phyloP scores from a whole-genome alignment of 2,329 filamentous ascomycete genomes.

The Talaromyces marneffei region DNA sequence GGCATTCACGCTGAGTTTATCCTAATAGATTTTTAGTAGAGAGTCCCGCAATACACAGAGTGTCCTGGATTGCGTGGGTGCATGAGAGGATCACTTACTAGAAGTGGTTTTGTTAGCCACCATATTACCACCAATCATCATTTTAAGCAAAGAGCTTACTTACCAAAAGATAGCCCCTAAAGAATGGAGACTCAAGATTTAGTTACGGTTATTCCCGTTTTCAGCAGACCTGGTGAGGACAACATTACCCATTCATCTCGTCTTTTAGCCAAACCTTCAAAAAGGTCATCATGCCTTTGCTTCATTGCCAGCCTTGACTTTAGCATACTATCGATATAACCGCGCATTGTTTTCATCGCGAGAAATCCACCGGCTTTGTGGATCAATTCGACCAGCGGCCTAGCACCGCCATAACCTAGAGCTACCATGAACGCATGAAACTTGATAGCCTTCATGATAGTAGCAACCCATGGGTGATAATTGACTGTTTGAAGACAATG shows the following conservation, averaged over 20 bases:
- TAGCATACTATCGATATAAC: not conserved
- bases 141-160: not conserved
- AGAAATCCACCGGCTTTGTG: conserved; percentile 14
- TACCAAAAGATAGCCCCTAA: not conserved
- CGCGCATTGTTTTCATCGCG: not conserved
- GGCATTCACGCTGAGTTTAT: not conserved
- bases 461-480: conserved; percentile 11
- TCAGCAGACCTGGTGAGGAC: no score
- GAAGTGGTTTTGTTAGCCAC: not conserved
- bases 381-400: not conserved
- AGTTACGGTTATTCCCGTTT: no score
- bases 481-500: conserved; percentile 20
- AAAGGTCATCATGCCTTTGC: not conserved
- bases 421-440: conserved; percentile 8
- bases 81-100: not conserved
- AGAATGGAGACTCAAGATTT: not conserved
- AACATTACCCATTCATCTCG: not conserved
- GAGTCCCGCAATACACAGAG: no score
- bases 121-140: not conserved
- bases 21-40: not conserved
- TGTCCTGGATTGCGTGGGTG: no score
- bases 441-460: conserved; percentile 14
- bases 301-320: conserved; percentile 20
- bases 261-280: not conserved
- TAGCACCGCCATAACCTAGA: not conserved